Evolutionary conservation across 2,329 filamentous ascomycete species (phyloP), one percentile per base, ranked within the genome.

Genomic region (Penicillium sp.): DNA sequence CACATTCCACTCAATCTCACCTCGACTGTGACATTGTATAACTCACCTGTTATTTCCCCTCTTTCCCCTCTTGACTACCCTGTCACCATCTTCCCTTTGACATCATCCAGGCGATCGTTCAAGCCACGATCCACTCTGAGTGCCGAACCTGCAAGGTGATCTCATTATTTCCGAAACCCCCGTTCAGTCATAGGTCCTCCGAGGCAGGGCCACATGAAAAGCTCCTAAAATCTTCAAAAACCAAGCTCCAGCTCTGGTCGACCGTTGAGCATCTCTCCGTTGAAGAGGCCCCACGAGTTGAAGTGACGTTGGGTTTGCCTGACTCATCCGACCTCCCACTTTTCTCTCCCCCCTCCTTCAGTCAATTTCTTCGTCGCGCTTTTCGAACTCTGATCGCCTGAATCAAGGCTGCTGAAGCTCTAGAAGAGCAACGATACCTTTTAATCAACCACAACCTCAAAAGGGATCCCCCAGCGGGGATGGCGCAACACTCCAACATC

Each of bases 401-500:
- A 48, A 54, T 55, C 57, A 58, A 38, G n/a, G 16, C 18, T 18
- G 10, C 24, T 16, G 18, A 55, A 59, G 58, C 57, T 59, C 59
- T 55, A 39, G 34, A 34, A 16, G 34, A 50, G 40, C 22, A 43
- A 16, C 31, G 7, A 29, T 16, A 49, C 32, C n/a, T 9, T 38
- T 44, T 29, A 48, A 44, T 50, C 29, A 39, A 41, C 38, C 7
- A 34, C 10, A 36, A 21, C 3, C 41, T 10, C 13, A 29, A 27
- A 27, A 27, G 24, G 24, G 3, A 41, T 60, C 53, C 57, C 60
- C 55, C 54, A 46, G 53, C 58, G 61, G 67, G 67, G 64, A 72
- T 72, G 69, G 66, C 75, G 66, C 77, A 80, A 64, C 79, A 79
- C 67, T 80, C 78, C 48, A 65, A 69, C 56, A 75, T 79, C 62